Conservation (phyloP, 805 yeast species). For the Brettanomyces custersianus region DNA sequence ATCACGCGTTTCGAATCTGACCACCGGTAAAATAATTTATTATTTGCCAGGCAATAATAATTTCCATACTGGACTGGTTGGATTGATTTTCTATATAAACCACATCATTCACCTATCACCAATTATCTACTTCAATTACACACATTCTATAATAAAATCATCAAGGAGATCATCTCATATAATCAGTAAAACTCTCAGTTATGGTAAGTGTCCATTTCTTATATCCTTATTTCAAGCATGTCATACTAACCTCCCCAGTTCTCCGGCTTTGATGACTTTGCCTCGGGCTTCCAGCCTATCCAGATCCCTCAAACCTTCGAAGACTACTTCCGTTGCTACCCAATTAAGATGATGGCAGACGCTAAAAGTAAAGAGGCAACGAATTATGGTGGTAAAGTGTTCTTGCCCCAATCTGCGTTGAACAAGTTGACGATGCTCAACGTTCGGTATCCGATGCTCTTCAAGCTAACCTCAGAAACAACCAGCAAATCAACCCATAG, state of each 20-base stretch:
- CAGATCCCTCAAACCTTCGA: constrained; percentile 41
- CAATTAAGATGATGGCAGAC: constrained; percentile 85
- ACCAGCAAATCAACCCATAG: constrained; percentile 59
- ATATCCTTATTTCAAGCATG: not conserved
- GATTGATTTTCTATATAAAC: too few species aligned
- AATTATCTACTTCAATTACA: too few species aligned
- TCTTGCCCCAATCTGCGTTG: constrained; percentile 87
- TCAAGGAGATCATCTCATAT: too few species aligned
- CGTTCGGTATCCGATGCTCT: constrained; percentile 93
- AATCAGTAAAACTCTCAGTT: too few species aligned
- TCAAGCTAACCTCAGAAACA: constrained; percentile 63
- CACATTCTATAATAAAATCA: too few species aligned
- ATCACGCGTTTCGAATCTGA: too few species aligned
- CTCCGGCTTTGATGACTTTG: constrained; percentile 20
- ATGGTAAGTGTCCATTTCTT: not conserved
- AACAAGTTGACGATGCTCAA: constrained; percentile 83
- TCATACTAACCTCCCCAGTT: constrained; percentile 10
- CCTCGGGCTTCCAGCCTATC: constrained; percentile 7
- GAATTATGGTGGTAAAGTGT: constrained; percentile 92
- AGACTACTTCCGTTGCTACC: constrained; percentile 87
- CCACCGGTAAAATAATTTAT: too few species aligned
- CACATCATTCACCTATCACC: too few species aligned
- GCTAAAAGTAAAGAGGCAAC: constrained; percentile 61
- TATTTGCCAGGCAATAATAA: too few species aligned
- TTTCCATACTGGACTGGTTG: too few species aligned